A percentile compares a stretch with the other conserved stretches of the same genome.
Conservation (phyloP, 2,329 filamentous ascomycete genomes). For the Ophiostoma sp. region DNA sequence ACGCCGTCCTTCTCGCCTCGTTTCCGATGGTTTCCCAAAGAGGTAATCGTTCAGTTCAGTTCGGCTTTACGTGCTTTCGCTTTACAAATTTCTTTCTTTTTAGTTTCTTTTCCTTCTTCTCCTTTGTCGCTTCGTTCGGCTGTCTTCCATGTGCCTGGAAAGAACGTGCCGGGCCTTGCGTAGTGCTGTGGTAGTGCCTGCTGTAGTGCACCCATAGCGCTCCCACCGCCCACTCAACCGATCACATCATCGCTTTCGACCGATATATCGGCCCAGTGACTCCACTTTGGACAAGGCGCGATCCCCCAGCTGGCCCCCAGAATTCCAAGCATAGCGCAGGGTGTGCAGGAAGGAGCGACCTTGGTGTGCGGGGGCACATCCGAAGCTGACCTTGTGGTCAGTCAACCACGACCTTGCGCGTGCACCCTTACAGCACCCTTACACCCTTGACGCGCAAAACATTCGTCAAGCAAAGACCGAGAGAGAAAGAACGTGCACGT, state of each 20-base stretch:
- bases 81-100: background rate
- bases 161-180: slow-evolving; percentile 3
- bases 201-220: background rate
- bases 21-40: background rate
- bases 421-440: no score
- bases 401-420: background rate
- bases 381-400: background rate
- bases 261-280: slow-evolving; percentile 15
- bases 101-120: background rate
- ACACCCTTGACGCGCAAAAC: no score
- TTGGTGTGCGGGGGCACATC: background rate
- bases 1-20: background rate
- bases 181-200: background rate
- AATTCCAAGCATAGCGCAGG: background rate
- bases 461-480: background rate
- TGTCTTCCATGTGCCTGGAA: background rate
- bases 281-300: slow-evolving; percentile 1
- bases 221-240: background rate
- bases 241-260: slow-evolving; percentile 14
- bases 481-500: background rate
- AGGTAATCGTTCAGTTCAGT: background rate
- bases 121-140: background rate
- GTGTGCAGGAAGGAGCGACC: background rate
- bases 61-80: background rate
- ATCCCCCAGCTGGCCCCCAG: background rate